These are phyloP conservation scores for Penicillium pulvis DNA, from an alignment of 495 filamentous ascomycete genomes.

Conservation along the genomic window DNA sequence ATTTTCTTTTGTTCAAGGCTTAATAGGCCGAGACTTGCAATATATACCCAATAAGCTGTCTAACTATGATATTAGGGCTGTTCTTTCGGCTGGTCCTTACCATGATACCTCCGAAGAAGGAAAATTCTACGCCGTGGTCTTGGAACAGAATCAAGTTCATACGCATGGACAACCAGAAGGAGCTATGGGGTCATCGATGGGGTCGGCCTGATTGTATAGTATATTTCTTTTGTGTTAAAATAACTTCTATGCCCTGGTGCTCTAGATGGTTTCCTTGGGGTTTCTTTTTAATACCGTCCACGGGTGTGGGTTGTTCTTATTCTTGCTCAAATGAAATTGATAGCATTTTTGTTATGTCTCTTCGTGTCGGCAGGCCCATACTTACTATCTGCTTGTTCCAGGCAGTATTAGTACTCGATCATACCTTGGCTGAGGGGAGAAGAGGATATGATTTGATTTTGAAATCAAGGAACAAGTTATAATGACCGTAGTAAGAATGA, in stretches of 20 bases:
- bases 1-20: constrained; percentile 1
- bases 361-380: too few species aligned
- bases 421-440: too few species aligned
- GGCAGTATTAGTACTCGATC: too few species aligned
- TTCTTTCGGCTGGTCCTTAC: constrained; percentile 43
- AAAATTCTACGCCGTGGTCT: constrained; percentile 47
- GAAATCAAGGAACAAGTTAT: too few species aligned
- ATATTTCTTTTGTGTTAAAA: neutral
- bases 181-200: neutral
- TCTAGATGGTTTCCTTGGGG: neutral
- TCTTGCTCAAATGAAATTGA: neutral
- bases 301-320: neutral
- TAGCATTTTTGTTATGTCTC: too few species aligned
- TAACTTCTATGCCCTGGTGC: neutral
- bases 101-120: constrained; percentile 44
- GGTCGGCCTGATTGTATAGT: constrained; percentile 1
- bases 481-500: too few species aligned
- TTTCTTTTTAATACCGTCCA: neutral
- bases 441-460: too few species aligned
- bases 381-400: too few species aligned
- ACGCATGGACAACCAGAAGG: neutral
- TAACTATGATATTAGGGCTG: constrained; percentile 29
- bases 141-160: constrained; percentile 32
- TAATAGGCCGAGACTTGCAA: too few species aligned
- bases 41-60: constrained; percentile 1